phyloP scores from a whole-genome alignment of 1,284 basidiomycete genomes.

The Ganoderma multipileum region DNA sequence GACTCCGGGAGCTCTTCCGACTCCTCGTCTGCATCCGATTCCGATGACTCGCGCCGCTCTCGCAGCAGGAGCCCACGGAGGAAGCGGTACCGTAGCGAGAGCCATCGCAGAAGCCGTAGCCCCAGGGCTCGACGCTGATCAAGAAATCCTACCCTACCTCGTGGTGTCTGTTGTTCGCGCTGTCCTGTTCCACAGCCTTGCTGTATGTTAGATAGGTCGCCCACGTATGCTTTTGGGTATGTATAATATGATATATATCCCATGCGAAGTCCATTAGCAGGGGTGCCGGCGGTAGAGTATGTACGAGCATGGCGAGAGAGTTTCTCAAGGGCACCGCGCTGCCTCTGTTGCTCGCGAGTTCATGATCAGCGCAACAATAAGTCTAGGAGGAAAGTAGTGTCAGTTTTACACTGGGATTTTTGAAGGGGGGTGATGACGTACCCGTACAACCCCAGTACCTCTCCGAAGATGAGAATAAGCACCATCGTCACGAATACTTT shows the following conservation, averaged over 20 bases:
- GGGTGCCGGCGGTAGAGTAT: neutral
- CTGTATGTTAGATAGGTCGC: neutral
- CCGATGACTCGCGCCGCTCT: conserved; percentile 45
- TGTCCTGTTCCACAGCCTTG: neutral
- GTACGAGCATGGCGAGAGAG: neutral
- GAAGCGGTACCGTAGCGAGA: conserved; percentile 35
- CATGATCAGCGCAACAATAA: conserved; percentile 91
- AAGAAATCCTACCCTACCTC: neutral
- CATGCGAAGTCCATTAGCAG: conserved; percentile 21
- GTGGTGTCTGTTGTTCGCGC: neutral
- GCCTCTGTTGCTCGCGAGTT: conserved; percentile 67
- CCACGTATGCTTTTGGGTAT: conserved; percentile 21
- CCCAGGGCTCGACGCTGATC: conserved; percentile 22
- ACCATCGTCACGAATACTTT: conserved; percentile 93
- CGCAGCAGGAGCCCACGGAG: conserved; percentile 47
- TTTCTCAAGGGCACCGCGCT: conserved; percentile 28
- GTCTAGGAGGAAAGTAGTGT: conserved; percentile 45
- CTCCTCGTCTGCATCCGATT: conserved; percentile 48
- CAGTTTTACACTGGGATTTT: neutral
- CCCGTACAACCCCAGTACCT: conserved; percentile 92
- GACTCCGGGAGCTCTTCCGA: conserved; percentile 45
- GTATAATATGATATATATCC: conserved; percentile 26
- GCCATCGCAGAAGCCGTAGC: conserved; percentile 30
- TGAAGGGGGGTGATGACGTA: conserved; percentile 39
- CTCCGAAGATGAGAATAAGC: conserved; percentile 92